phyloP scores from a whole-genome alignment of 2,329 filamentous ascomycete genomes.

The Chalaropsis thielavioides region DNA sequence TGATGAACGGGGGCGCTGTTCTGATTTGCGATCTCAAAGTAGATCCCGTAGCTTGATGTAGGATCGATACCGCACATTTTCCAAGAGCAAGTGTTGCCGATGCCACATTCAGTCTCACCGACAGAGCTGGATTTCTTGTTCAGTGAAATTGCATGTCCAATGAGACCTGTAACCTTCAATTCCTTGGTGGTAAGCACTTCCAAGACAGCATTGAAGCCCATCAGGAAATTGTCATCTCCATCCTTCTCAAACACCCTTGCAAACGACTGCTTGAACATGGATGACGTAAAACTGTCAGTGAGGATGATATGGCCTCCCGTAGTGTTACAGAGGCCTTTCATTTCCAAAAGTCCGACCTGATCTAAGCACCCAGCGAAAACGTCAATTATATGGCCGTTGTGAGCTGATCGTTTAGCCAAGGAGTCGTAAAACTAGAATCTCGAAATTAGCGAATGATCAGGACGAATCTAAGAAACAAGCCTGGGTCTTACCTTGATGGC shows the following conservation, averaged over 20 bases:
- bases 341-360: constrained; percentile 91
- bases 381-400: constrained; percentile 95
- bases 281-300: constrained; percentile 95
- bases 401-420: constrained; percentile 81
- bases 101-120: constrained; percentile 93
- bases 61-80: constrained; percentile 99
- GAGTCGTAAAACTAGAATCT: constrained; percentile 72
- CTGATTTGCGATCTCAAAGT: constrained; percentile 95
- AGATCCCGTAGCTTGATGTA: constrained; percentile 82
- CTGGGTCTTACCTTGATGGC: constrained; percentile 59
- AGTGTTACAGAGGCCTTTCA: constrained; percentile 93
- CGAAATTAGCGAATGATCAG: constrained; percentile 21
- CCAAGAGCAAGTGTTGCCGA: constrained; percentile 97
- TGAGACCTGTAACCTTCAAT: constrained; percentile 91
- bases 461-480: background rate
- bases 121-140: constrained; percentile 98
- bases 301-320: constrained; percentile 97
- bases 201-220: constrained; percentile 95
- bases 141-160: constrained; percentile 87
- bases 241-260: constrained; percentile 96
- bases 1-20: constrained; percentile 74
- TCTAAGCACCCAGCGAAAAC: constrained; percentile 96
- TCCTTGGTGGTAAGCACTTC: constrained; percentile 97
- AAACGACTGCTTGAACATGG: constrained; percentile 99
- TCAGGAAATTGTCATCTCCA: constrained; percentile 79